Base-by-base conservation (phyloP, 192 early-diverging fungal genomes). In the Coemansia nantahalensis region DNA sequence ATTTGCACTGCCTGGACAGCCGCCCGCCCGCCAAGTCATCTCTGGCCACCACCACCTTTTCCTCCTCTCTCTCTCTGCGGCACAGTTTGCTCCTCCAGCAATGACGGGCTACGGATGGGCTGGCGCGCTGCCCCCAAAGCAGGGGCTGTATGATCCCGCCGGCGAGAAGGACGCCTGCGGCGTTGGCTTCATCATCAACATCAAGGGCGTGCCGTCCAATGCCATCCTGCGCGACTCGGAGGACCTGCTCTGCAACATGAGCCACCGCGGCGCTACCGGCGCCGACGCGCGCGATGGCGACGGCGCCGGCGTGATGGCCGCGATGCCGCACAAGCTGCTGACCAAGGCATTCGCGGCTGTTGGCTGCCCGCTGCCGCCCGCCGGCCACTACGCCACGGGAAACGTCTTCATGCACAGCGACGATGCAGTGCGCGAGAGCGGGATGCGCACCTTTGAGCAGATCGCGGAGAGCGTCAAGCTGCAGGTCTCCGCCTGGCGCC, bases 201-300 rank as follows among this genome's bases (percentile, higher is more conserved):
- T 98, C 76, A 90, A 92, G 65, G 95, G 94, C 55, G 58, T 59
- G 16, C 58, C 72, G 21, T 82, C 86, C 35, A 92, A 98, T 83
- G 82, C 84, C 56, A 89, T 97, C 54, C 84, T 98, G 36, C 86
- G 80, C 50, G 90, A 98, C 79, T 94, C 93, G 11, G 81, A 85
- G 54, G 78, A 79, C 64, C 84, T 98, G 59, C 87, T 98, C 30
- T 96, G 94, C 83, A 97, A 98, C 80, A 98, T 98, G 96, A 94
- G 92, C 48, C 96, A 98, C 77, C 86, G 96, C 54, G 96, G 96
- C 59, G 96, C 94, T 13, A 84, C 86, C 7, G 91, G 91, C 47
- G 91, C 94, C 35, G 93, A 97, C 64, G 83, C 86, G 43, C 85
- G 94, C 23, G 96, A 98, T 62, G 96, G 96, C 54, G 96, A 98